Conservation (phyloP, 1,284 basidiomycete species). For the Ustilago loliicola region DNA sequence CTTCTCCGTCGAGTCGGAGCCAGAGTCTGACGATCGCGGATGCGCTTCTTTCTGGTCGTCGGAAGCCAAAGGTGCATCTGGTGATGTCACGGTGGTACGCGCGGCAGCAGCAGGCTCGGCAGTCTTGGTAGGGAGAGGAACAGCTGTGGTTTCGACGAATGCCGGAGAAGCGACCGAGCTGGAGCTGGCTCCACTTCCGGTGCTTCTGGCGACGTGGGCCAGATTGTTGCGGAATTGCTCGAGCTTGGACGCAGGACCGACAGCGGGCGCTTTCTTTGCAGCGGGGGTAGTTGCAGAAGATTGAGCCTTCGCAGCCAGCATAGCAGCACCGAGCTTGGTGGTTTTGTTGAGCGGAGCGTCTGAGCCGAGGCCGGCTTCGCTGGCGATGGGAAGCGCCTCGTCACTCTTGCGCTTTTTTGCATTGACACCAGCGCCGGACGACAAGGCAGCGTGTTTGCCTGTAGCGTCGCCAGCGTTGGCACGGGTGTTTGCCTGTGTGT, state of each 20-base stretch:
- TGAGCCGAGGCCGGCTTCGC: constrained; percentile 15
- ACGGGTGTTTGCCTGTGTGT: constrained; percentile 49
- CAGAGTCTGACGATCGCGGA: constrained; percentile 29
- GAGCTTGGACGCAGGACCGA: constrained; percentile 47
- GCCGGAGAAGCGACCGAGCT: constrained; percentile 22
- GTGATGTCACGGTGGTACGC: not conserved
- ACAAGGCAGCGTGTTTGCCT: constrained; percentile 8
- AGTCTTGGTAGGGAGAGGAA: not conserved
- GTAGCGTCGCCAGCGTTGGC: constrained; percentile 36
- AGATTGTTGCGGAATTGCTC: constrained; percentile 53
- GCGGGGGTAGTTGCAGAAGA: constrained; percentile 19
- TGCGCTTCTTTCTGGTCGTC: constrained; percentile 7
- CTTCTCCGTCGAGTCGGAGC: constrained; percentile 44
- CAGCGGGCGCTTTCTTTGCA: constrained; percentile 25
- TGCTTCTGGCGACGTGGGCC: constrained; percentile 44
- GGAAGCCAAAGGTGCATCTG: not conserved
- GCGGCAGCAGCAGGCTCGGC: not conserved
- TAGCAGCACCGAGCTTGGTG: constrained; percentile 34
- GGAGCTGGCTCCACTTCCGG: constrained; percentile 34
- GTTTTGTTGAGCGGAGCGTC: constrained; percentile 39
- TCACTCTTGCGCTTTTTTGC: constrained; percentile 54
- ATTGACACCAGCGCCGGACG: constrained; percentile 6
- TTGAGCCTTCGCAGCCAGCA: constrained; percentile 32
- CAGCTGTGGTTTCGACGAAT: not conserved
- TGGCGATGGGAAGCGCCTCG: constrained; percentile 23